These are phyloP conservation scores for Geotrichum aggregatum DNA, from an alignment of 1,139 yeast species.

Conservation along the genomic window DNA sequence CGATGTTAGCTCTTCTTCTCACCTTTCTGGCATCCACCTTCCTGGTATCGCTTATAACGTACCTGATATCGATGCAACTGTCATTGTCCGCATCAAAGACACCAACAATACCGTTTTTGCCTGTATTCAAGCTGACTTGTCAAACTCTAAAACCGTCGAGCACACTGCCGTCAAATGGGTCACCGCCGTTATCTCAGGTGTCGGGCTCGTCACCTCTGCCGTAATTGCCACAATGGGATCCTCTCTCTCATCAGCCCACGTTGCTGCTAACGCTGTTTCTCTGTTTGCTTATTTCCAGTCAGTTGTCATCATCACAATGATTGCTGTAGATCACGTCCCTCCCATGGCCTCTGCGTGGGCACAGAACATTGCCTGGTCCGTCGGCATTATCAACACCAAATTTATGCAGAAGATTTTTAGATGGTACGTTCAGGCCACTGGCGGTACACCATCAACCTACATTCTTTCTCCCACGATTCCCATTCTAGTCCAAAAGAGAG, in stretches of 20 bases:
- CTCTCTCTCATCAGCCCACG: conserved; percentile 91
- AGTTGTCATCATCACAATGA: conserved; percentile 87
- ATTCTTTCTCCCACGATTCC: conserved; percentile 48
- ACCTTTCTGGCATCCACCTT: conserved; percentile 47
- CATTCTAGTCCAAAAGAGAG: conserved; percentile 68
- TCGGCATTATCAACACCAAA: conserved; percentile 72
- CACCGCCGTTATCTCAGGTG: conserved; percentile 90
- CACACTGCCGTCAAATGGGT: conserved; percentile 97
- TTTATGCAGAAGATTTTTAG: conserved; percentile 84
- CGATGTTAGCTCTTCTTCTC: conserved; percentile 57
- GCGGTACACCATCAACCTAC: conserved; percentile 78
- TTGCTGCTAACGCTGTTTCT: conserved; percentile 91
- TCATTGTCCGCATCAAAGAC: conserved; percentile 55
- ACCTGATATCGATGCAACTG: conserved; percentile 95
- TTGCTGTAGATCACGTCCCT: conserved; percentile 89
- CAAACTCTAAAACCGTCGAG: conserved; percentile 89
- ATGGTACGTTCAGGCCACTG: conserved; percentile 95
- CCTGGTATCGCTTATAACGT: conserved; percentile 85
- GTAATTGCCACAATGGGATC: conserved; percentile 86
- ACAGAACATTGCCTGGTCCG: conserved; percentile 92
- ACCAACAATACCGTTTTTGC: conserved; percentile 52
- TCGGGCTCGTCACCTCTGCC: conserved; percentile 84
- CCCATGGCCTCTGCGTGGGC: conserved; percentile 98
- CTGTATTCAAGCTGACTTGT: conserved; percentile 80
- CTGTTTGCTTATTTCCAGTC: conserved; percentile 91